Evolutionary conservation across 2,329 filamentous ascomycete genomes (phyloP).

Genomic region (Claviceps sp.): DNA sequence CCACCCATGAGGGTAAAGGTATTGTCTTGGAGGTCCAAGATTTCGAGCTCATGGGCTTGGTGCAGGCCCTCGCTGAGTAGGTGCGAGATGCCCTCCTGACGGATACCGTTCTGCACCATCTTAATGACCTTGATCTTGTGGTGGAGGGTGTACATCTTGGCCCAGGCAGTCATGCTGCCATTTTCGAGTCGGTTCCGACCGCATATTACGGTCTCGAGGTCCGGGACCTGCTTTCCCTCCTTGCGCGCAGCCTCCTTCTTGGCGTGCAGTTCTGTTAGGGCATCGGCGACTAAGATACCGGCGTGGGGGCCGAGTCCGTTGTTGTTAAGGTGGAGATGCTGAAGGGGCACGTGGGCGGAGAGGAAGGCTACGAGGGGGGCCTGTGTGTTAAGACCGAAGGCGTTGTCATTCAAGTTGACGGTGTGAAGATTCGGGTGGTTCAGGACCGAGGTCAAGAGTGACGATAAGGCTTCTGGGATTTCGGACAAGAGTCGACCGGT

Average conservation of each 20-base stretch:
- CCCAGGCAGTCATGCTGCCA: constrained; percentile 93
- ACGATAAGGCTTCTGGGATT: constrained; percentile 79
- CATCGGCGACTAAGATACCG: constrained; percentile 77
- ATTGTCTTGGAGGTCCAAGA: constrained; percentile 92
- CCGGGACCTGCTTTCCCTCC: constrained; percentile 56
- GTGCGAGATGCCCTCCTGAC: constrained; percentile 79
- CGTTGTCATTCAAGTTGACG: constrained; percentile 94
- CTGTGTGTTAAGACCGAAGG: constrained; percentile 90
- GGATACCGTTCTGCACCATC: constrained; percentile 98
- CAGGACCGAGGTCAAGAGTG: constrained; percentile 73
- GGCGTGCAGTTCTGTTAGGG: constrained; percentile 66
- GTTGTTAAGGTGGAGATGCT: constrained; percentile 94
- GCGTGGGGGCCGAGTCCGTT: constrained; percentile 91
- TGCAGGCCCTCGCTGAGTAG: constrained; percentile 68
- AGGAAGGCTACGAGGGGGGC: constrained; percentile 89
- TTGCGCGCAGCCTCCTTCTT: constrained; percentile 72
- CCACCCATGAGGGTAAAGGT: constrained; percentile 80
- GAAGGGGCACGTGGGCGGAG: constrained; percentile 73
- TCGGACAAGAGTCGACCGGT: constrained; percentile 86
- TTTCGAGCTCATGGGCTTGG: constrained; percentile 53
- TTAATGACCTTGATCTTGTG: constrained; percentile 71
- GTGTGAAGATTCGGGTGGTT: constrained; percentile 78
- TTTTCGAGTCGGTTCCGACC: constrained; percentile 93
- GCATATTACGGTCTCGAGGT: constrained; percentile 93
- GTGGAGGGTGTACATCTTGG: constrained; percentile 72